phyloP scores from a whole-genome alignment of 352 stramenopile species.

The Phytophthora podocarpi region DNA sequence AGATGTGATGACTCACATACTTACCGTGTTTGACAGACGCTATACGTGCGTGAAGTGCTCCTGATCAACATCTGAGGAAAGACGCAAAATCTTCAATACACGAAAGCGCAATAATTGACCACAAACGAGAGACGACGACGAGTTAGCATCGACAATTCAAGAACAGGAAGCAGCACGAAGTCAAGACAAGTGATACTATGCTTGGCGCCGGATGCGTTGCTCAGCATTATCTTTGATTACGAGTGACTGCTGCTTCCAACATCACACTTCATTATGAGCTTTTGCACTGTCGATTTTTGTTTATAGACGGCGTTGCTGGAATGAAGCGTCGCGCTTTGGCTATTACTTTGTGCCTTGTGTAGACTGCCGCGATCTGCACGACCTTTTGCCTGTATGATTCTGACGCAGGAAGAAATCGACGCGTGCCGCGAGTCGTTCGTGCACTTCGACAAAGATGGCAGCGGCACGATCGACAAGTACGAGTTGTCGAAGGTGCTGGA shows the following conservation, averaged over 20 bases:
- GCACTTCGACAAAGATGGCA: conserved; percentile 96
- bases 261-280: conserved; percentile 4
- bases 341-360: background rate
- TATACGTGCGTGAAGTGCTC: conserved; percentile 57
- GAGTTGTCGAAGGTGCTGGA: conserved; percentile 95
- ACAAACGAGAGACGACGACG: conserved; percentile 6
- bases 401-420: conserved; percentile 97
- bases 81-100: conserved; percentile 6
- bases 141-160: conserved; percentile 27
- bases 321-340: conserved; percentile 22
- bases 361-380: background rate
- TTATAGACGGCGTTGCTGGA: conserved; percentile 1
- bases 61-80: conserved; percentile 49
- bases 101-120: background rate
- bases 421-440: conserved; percentile 96
- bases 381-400: conserved; percentile 75
- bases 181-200: conserved; percentile 1
- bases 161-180: background rate
- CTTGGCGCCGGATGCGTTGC: background rate
- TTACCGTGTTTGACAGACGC: conserved; percentile 30
- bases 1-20: conserved; percentile 18
- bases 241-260: conserved; percentile 14
- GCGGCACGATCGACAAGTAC: conserved; percentile 95
- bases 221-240: conserved; percentile 6
- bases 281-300: background rate